Evolutionary conservation across 805 yeast species (phyloP), one percentile per base, ranked within the genome.

Genomic region (Wickerhamomyces bovis): DNA sequence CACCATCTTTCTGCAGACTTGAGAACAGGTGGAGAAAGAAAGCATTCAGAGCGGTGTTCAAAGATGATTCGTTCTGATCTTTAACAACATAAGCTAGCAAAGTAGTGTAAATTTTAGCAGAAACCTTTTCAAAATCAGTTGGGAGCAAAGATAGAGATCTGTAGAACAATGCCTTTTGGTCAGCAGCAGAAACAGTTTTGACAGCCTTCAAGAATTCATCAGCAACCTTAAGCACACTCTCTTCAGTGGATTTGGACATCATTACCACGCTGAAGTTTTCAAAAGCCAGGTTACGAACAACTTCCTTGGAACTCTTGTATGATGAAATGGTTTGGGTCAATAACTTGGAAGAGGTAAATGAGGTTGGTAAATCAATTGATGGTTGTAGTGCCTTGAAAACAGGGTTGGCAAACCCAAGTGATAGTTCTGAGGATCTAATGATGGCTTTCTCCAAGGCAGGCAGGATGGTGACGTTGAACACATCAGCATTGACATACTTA

Each of bases 341-440:
- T 15, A 85, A 64, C 50, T 81, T 80, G 1, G 80, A 65, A 42
- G 65, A 56, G 3, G 67, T 58, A 10, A 79, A 60, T 1, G 63
- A 54, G 11, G 65, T 58, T 13, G 77, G 64, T n/a, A 77, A 52
- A 46, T 78, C 77, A 19, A 79, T 58, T 2, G 60, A 52, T 1
- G 58, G 45, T 4, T 69, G 45, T 4, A 64, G 26, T 8, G 65
- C 50, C 2, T 38, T 35, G 23, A 83, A 69, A 9, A 89, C 58
- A 11, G 72, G 69, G 4, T 81, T 76, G 3, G 85, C 61, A n/a
- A 83, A 60, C 18, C 72, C 73, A 47, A 88, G 76, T 0, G 87
- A 77, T 35, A 70, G 63, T 58, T 89, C 97, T 0, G 96, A 83
- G 2, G 95, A 79, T 62, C 96, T 77, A 52, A 90, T 69, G 43